These are phyloP conservation scores for Polygonum aviculare DNA, from an alignment of 148 eudicot species.

Conservation along the genomic window DNA sequence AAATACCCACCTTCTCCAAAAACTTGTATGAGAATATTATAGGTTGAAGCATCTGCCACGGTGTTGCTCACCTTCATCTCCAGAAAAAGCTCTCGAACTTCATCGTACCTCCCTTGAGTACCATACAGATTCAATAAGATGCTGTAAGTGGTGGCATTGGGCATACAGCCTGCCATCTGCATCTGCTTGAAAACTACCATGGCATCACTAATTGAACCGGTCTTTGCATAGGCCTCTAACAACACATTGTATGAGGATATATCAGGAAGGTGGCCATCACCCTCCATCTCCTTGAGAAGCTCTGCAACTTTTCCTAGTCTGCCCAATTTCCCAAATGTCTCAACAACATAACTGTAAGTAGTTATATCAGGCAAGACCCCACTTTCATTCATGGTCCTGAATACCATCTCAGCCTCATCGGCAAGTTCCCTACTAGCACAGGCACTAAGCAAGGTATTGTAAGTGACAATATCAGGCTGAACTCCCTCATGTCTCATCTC, in stretches of 20 bases:
- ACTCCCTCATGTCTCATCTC: constrained; percentile 97
- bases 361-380: constrained; percentile 85
- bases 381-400: constrained; percentile 89
- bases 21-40: constrained; percentile 82
- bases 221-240: constrained; percentile 78
- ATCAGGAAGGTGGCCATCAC: constrained; percentile 74
- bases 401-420: constrained; percentile 93
- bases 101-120: constrained; percentile 77
- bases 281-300: constrained; percentile 68
- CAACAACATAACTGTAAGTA: constrained; percentile 68
- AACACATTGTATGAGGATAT: constrained; percentile 75
- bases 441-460: constrained; percentile 80
- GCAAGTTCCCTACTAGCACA: constrained; percentile 67
- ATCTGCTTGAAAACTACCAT: constrained; percentile 86
- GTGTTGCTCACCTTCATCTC: constrained; percentile 97
- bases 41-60: constrained; percentile 81
- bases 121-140: constrained; percentile 83
- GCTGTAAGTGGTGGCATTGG: constrained; percentile 75
- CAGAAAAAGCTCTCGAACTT: constrained; percentile 85
- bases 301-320: constrained; percentile 69
- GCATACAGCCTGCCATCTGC: constrained; percentile 83
- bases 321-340: constrained; percentile 70
- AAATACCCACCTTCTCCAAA: constrained; percentile 96
- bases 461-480: constrained; percentile 90
- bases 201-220: constrained; percentile 69